Evolutionary conservation across 495 filamentous ascomycete genomes (phyloP), one percentile per base, ranked within the genome.

Genomic region (Aspergillus steynii): DNA sequence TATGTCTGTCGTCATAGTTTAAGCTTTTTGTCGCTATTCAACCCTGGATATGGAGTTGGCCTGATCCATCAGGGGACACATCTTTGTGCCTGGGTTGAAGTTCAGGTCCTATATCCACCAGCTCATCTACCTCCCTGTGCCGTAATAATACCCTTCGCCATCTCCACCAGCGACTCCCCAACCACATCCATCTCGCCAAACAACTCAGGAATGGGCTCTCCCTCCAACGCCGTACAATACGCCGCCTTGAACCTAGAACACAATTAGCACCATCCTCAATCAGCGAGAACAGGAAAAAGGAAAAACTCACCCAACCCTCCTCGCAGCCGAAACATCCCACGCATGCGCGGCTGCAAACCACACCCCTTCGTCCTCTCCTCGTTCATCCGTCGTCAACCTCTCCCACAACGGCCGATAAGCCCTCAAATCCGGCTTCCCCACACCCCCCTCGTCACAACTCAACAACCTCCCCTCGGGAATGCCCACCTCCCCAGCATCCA

Each of bases 161-260:
- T 75, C 34, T 67, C 72, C 4, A 66, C 58, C 20, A 82, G 53
- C 29, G 69, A 76, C 32, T 71, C 72, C 26, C 70, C 79, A 61
- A 76, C 71, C 2, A 78, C 70, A 61, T 76, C 71, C 71, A 76
- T 72, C 25, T 74, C 70, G 1, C 69, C 73, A 61, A 76, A 79
- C 0, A 79, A 34, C 27, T 75, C 65, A 15, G 65, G 57, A 32
- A 71, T 62, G 15, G 73, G 59, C 58, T 79, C 77, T 50, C 73
- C 71, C 55, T 77, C 76, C 60, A 65, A 65, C 14, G n/a, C 49
- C 20, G 49, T 50, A 50, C 49, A 50, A 27, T 50, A 42, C 37
- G 37, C 37, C 37, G 37, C 37, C 12, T 42, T 42, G 9, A 42
- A 42, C 37, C 37, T 42, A 15, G 7, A 8, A 3, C 10, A 42